Evolutionary conservation across 768 basidiomycete genomes (phyloP), one percentile per base, ranked within the genome.

Genomic region (Tulasnella sp.): DNA sequence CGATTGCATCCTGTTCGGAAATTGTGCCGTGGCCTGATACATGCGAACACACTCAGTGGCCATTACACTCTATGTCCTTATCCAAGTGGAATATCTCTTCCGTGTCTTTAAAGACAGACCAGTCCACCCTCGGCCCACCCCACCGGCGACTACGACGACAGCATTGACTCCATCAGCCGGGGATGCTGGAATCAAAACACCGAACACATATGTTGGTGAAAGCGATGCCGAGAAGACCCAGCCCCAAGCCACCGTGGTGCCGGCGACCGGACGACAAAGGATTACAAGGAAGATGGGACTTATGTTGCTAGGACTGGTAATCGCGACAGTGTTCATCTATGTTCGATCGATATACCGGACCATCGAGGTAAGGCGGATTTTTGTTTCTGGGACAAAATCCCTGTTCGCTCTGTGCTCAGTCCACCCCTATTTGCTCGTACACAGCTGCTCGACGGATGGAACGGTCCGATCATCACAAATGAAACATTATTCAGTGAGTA

Each of bases 401-500:
- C 1, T 9, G 52, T 79, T 34, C 38, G 36, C 19, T 31, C 31
- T 15, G 17, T 25, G 31, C 31, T 52, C 37, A 40, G 39, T 15
- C 15, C 29, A 2, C 17, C 49, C 29, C 36, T 31, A 14, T 14
- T 39, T 39, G 49, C 2, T 22, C n/a, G 49, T n/a, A 6, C 11
- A 1, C 40, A 77, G 80, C 80, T 87, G 11, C 78, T 83, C 0
- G 84, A 86, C 71, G 88, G 88, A 0, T 90, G 88, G 87, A 77
- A 78, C 36, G 89, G 89, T 11, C 78, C 67, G 37, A 85, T 89
- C 77, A 88, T 89, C 76, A 79, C 81, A 12, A 87, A 86, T 0
- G 81, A 90, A 78, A 78, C 83, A 3, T 86, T 85, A 77, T 88
- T 88, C 81, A 84, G 86, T 87, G 71, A 58, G 86, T 82, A 22